Conservation (phyloP, 495 filamentous ascomycete species). For the Delitschia confertaspora region DNA sequence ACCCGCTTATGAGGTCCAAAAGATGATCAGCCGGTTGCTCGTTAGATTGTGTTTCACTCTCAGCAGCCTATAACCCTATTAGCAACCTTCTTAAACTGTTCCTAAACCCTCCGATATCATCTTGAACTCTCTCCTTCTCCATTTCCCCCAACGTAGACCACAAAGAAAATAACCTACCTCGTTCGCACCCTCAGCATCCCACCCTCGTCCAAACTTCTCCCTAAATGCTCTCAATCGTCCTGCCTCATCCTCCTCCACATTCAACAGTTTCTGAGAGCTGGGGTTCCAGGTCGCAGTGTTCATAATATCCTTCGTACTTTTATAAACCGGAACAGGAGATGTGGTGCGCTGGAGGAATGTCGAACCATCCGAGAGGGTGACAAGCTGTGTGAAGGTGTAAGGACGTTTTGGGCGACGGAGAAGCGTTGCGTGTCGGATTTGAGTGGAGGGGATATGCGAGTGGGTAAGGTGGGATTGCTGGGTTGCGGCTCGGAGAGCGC, state of each 20-base stretch:
- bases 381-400: conserved; percentile 92
- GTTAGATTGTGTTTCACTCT: background rate
- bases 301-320: conserved; percentile 69
- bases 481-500: conserved; percentile 8
- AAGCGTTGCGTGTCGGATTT: conserved; percentile 76
- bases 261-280: conserved; percentile 60
- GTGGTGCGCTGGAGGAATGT: conserved; percentile 85
- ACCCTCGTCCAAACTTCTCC: conserved; percentile 70
- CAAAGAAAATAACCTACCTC: conserved; percentile 7
- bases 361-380: conserved; percentile 86
- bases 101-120: too few relatives aligned
- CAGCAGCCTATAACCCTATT: background rate
- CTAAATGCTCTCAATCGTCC: conserved; percentile 81
- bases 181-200: conserved; percentile 52
- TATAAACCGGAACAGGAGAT: conserved; percentile 68
- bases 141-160: background rate
- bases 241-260: conserved; percentile 92
- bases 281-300: conserved; percentile 92
- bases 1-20: conserved; percentile 26
- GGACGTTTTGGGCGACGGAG: conserved; percentile 79
- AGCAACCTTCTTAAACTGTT: background rate
- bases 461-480: conserved; percentile 25
- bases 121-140: background rate
- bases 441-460: conserved; percentile 22
- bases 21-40: conserved; percentile 17